Evolutionary conservation across 352 stramenopile genomes (phyloP).

Genomic region (Globisporangium sylvaticum): DNA sequence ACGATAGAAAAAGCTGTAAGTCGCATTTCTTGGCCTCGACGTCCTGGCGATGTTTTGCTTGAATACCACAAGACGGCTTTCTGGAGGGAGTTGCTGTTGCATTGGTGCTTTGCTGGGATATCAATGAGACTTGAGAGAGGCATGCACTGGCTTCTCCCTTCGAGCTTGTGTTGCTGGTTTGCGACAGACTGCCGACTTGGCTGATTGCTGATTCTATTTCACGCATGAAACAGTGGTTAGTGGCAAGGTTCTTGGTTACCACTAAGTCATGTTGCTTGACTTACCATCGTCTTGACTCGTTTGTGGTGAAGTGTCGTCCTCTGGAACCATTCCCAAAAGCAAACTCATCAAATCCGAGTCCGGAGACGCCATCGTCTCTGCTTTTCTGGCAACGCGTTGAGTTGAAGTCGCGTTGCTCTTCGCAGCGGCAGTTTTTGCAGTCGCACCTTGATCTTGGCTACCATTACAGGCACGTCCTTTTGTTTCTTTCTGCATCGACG

Average conservation of each 20-base stretch:
- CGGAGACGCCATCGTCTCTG: too few species aligned
- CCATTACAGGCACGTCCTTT: not conserved
- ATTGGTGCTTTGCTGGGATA: not conserved
- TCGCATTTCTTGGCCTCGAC: not conserved
- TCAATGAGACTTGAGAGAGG: not conserved
- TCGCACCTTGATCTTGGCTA: too few species aligned
- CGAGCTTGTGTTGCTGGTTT: not conserved
- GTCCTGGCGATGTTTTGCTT: not conserved
- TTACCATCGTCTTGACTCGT: constrained; percentile 14
- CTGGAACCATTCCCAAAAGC: not conserved
- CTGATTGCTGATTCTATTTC: not conserved
- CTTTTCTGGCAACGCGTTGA: not conserved
- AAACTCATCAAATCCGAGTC: constrained; percentile 2
- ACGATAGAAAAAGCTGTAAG: constrained; percentile 5
- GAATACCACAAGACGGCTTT: not conserved
- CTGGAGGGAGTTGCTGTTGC: not conserved
- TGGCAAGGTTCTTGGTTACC: not conserved
- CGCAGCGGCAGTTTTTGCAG: not conserved
- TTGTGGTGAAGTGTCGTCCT: constrained; percentile 5
- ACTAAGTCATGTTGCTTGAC: not conserved
- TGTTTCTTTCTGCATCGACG: not conserved
- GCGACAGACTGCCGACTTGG: not conserved
- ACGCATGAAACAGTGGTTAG: not conserved
- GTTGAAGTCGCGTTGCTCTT: not conserved
- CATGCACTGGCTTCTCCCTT: not conserved